Evolutionary conservation across 352 stramenopile genomes (phyloP).

Genomic region (Chrysophaeum taylorii): DNA sequence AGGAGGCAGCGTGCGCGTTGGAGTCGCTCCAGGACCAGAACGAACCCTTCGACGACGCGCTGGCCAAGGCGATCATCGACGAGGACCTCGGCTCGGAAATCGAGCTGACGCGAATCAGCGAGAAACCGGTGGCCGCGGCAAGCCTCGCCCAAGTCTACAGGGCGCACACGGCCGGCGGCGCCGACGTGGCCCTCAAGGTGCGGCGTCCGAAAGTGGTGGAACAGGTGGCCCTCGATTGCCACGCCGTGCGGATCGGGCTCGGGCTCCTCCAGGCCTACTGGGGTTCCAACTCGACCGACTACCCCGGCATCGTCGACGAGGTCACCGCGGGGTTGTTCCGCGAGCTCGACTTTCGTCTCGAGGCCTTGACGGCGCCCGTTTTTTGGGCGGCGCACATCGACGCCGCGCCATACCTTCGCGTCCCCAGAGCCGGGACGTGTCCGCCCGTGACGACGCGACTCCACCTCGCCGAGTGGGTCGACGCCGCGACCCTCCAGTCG

Average conservation of each 20-base stretch:
- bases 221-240: conserved; percentile 6
- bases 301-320: conserved; percentile 13
- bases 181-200: conserved; percentile 13
- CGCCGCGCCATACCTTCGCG: background rate
- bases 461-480: conserved; percentile 13
- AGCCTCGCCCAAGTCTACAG: conserved; percentile 10
- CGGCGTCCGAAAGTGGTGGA: conserved; percentile 6
- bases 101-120: background rate
- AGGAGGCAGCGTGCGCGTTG: background rate
- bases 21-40: conserved; percentile 6
- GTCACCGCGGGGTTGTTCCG: conserved; percentile 13
- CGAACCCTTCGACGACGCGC: background rate
- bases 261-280: background rate
- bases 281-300: conserved; percentile 4
- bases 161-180: background rate
- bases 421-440: background rate
- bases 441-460: background rate
- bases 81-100: background rate
- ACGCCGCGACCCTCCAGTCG: background rate
- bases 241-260: background rate
- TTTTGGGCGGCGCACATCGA: background rate
- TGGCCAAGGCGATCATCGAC: background rate
- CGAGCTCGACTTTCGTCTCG: conserved; percentile 14
- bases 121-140: background rate
- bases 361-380: background rate